Percentiles rank a stretch among this genome's conserved stretches.
phyloP scores from a whole-genome alignment of 768 basidiomycete species.

The Ramaria rubella region DNA sequence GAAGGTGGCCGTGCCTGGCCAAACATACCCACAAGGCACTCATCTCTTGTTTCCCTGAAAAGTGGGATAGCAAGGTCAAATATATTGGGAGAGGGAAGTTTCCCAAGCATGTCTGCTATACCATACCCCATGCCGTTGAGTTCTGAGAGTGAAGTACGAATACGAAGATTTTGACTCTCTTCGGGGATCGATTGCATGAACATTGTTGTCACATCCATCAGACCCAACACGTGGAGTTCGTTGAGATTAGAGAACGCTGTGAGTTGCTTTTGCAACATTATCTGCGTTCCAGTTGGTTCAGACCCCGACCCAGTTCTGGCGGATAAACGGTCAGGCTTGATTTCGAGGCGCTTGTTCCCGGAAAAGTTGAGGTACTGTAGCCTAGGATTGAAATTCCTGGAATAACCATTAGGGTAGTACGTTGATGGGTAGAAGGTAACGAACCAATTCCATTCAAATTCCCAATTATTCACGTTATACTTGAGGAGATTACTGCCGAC shows the following conservation, averaged over 20 bases:
- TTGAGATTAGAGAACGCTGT: slow-evolving; percentile 89
- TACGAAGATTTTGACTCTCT: slow-evolving; percentile 74
- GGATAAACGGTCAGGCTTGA: slow-evolving; percentile 62
- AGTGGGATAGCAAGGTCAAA: slow-evolving; percentile 87
- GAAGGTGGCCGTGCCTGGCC: slow-evolving; percentile 49
- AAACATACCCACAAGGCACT: slow-evolving; percentile 96
- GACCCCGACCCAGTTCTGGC: slow-evolving; percentile 25
- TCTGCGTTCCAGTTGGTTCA: slow-evolving; percentile 21
- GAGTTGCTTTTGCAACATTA: slow-evolving; percentile 38
- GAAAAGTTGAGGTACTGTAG: slow-evolving; percentile 93
- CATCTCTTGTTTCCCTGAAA: slow-evolving; percentile 67
- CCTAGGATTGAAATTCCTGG: slow-evolving; percentile 93
- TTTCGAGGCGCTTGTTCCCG: slow-evolving; percentile 93
- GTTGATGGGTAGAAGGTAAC: slow-evolving; percentile 16
- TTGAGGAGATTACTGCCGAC: slow-evolving; percentile 90
- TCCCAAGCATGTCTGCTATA: slow-evolving; percentile 87
- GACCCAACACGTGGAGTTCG: slow-evolving; percentile 79
- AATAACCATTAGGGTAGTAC: background rate
- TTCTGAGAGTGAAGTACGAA: slow-evolving; percentile 84
- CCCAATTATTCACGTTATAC: slow-evolving; percentile 98
- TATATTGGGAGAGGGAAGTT: slow-evolving; percentile 73
- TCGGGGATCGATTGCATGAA: slow-evolving; percentile 49
- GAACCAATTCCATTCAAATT: slow-evolving; percentile 99
- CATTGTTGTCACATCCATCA: slow-evolving; percentile 87
- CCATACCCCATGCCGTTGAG: slow-evolving; percentile 93